Evolutionary conservation across 129 eudicot genomes (phyloP), one percentile per base, ranked within the genome.

Genomic region (Tanacetum coccineum): DNA sequence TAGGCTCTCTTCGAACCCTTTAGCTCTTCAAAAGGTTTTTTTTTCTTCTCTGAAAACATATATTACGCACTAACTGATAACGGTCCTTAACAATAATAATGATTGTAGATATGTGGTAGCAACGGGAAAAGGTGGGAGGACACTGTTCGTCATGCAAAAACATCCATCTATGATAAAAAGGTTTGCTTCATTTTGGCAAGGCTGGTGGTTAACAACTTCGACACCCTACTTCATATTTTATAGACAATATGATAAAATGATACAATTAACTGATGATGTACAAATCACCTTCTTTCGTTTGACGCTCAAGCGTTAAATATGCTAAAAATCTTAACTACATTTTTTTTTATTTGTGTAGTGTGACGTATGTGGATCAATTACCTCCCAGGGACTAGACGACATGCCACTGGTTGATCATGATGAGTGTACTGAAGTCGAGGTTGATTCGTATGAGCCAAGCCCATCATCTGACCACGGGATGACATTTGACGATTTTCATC

Each of bases 131-230:
- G 19, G 22, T 69, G 64, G 54, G 74, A 69, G 9, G 44, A 19
- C 11, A 69, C 65, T 4, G 25, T 69, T 40, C 54, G 45, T 45
- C 65, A 69, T 55, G 74, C 74, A n/a, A 69, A 55, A 42, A 42
- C 65, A 3, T 7, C 55, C 12, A 56, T 69, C 40, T 21, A 39
- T 3, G n/a, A 44, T 55, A 44, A 42, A 21, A 42, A 13, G 26
- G 64, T 69, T 40, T 21, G 55, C 12, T 69, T 40, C 64, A 12
- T 53, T 39, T 22, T 2, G 25, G 25, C 25, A 22, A 22, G 25
- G 25, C 25, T 22, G 25, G 2, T 22, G 25, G 25, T 22, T 22
- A 22, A 2, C 2, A 22, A 22, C 25, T 22, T 22, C 1, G 2
- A 22, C 25, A 22, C 2, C 25, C 25, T 22, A 1, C 25, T 22